A percentile compares a stretch with the other conserved stretches of the same genome.
Evolutionary conservation across 495 filamentous ascomycete genomes (phyloP).

Genomic region (Neurospora sp.): DNA sequence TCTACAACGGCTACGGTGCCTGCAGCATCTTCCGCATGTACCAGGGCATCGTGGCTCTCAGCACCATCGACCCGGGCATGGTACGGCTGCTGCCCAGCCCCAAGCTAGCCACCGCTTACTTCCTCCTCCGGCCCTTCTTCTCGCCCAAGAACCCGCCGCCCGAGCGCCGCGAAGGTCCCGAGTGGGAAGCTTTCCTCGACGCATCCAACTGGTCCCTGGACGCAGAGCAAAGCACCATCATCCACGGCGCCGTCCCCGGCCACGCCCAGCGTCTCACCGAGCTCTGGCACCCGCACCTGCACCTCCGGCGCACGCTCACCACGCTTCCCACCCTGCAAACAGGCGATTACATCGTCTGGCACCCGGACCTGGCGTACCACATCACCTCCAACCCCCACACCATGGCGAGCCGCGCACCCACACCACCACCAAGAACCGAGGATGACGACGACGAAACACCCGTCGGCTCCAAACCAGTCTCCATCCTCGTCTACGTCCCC

Average conservation of each 20-base stretch:
- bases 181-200: constrained; percentile 42
- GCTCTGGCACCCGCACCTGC: constrained; percentile 68
- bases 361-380: constrained; percentile 58
- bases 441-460: neutral
- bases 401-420: constrained; percentile 25
- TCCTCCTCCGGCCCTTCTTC: constrained; percentile 83
- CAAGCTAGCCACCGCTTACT: constrained; percentile 75
- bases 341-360: constrained; percentile 88
- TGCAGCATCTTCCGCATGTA: constrained; percentile 86
- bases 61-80: constrained; percentile 68
- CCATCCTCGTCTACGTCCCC: constrained; percentile 63
- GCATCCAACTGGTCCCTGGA: constrained; percentile 48
- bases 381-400: constrained; percentile 36
- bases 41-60: constrained; percentile 82
- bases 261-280: constrained; percentile 72
- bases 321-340: constrained; percentile 67
- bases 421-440: no score
- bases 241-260: constrained; percentile 74
- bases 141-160: constrained; percentile 39
- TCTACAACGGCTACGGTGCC: constrained; percentile 79
- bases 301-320: constrained; percentile 64
- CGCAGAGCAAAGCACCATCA: constrained; percentile 39
- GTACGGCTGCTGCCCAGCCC: constrained; percentile 74
- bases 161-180: constrained; percentile 21
- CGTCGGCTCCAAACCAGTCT: constrained; percentile 10